Evolutionary conservation across 148 eudicot species (phyloP), one percentile per base, ranked within the genome.

Genomic region (Rhododendron kiyosumense): DNA sequence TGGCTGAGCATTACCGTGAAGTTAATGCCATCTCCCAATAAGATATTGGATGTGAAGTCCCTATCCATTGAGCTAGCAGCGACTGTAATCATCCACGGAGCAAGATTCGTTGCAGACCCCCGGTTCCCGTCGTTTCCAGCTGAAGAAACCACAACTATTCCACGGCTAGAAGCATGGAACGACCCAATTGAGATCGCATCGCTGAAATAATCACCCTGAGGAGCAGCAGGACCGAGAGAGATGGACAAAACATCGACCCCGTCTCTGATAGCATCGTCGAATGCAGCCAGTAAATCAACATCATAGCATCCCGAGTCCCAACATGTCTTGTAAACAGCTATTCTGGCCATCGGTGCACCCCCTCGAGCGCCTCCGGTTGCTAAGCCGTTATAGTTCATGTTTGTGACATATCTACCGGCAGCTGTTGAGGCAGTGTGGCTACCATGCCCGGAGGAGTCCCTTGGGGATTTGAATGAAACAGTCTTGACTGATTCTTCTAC

Each of bases 291-390:
- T 46, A 92, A 52, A 52, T 92, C 93, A 12, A 87, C 92, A 69
- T 92, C 93, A 82, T 92, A 92, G 83, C 93, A 92, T 65, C 92
- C 92, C 3, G 91, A 84, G 78, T 85, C 87, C 93, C 93, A 92
- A 71, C 93, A 92, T 26, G 92, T 89, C 85, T 90, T 92, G 89
- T 92, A 92, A 1, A 88, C 91, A 20, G 93, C 93, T 84, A 92
- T 88, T 87, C 93, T 87, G 75, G 93, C 90, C 93, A 92, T 90
- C 54, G 93, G 93, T 83, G 92, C 92, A 65, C 92, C 93, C 34
- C 93, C 93, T 80, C 93, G 85, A 15, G 92, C 93, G 73, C 90
- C 92, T 63, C 93, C 92, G 0, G 84, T 63, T 61, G 89, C 93
- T 83, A 92, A 32, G 13, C 93, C 93, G 3, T 87, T 88, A 46